These are phyloP conservation scores for Akanthomyces dipterigenus DNA, from an alignment of 2,329 filamentous ascomycete species.

Conservation along the genomic window DNA sequence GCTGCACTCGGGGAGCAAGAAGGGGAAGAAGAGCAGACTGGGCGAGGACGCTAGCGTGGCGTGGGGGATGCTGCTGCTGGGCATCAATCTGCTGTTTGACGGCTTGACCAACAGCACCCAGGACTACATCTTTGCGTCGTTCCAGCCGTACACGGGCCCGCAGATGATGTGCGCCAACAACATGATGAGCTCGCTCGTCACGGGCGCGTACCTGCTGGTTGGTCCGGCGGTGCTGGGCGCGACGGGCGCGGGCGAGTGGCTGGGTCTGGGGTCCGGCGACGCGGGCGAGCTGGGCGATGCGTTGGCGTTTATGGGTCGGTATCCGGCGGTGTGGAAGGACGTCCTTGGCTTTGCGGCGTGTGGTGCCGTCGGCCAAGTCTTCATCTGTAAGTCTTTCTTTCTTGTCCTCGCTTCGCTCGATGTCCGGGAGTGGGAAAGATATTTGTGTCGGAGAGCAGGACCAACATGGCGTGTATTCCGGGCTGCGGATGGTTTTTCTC, in stretches of 20 bases:
- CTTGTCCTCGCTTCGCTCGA: slow-evolving; percentile 2
- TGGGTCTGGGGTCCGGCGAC: slow-evolving; percentile 59
- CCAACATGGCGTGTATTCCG: neutral
- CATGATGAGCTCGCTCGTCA: slow-evolving; percentile 74
- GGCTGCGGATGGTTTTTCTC: neutral
- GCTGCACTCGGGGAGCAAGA: slow-evolving; percentile 62
- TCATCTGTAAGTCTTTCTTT: slow-evolving; percentile 62
- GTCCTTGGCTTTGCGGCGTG: slow-evolving; percentile 85
- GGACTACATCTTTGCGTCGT: slow-evolving; percentile 82
- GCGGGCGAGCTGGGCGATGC: slow-evolving; percentile 77
- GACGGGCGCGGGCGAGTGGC: slow-evolving; percentile 56
- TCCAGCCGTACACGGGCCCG: slow-evolving; percentile 76
- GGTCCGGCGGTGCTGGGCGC: slow-evolving; percentile 72
- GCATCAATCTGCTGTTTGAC: slow-evolving; percentile 89
- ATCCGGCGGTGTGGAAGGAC: slow-evolving; percentile 79
- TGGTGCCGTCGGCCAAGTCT: slow-evolving; percentile 89
- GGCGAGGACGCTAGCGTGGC: slow-evolving; percentile 52
- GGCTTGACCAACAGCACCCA: slow-evolving; percentile 95
- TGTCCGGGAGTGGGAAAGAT: neutral
- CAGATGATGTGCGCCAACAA: slow-evolving; percentile 99
- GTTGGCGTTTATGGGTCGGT: slow-evolving; percentile 67
- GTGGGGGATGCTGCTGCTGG: slow-evolving; percentile 78
- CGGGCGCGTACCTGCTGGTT: slow-evolving; percentile 62
- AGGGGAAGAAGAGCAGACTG: slow-evolving; percentile 34
- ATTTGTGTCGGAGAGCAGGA: neutral